Evolutionary conservation across 257 asterid species (phyloP), one percentile per base, ranked within the genome.

Genomic region (Plantago ovata): DNA sequence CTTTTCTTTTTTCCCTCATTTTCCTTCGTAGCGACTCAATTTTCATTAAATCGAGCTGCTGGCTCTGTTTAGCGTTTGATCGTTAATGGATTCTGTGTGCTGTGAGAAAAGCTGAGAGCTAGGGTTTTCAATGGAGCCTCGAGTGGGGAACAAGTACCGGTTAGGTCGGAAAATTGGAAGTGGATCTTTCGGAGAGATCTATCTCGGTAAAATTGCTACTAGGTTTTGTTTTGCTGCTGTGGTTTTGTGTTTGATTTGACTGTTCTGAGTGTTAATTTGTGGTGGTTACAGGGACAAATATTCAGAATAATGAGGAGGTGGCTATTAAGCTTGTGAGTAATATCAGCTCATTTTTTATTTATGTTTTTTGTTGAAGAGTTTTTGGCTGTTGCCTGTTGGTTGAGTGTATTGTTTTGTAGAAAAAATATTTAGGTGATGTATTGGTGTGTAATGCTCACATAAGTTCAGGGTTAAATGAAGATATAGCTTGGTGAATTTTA

Each of bases 291-390:
- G 89, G 85, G 60, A 89, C 94, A 14, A 71, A 89, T 69, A 73
- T 72, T 32, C 95, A 81, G 76, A 85, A 91, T 49, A 89, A 81
- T 49, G 96, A 89, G 65, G 96, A 89, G 62, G 83, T 89, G 47
- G 96, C 96, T 45, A 85, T 89, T 75, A 89, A 57, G 36, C 51
- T 57, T 20, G 62, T 57, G 39, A 40, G 62, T 22, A 19, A 20
- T 6, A 7, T 46, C 22, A n/a, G 19, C 60, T 55, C 22, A 13
- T 54, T 55, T 38, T 11, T 28, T 19, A 12, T 13, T 15, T n/a
- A 33, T 9, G 16, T 36, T 55, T 46, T 47, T 5, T 16, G 13
- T 5, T 45, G 8, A 38, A 6, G 42, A 14, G 10, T 32, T 53
- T n/a, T 7, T 9, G 38, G 12, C 4, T 53, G 12, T 8, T 21